Evolutionary conservation across 2,329 filamentous ascomycete species (phyloP), one percentile per base, ranked within the genome.

Genomic region (Mariannaea sp.): DNA sequence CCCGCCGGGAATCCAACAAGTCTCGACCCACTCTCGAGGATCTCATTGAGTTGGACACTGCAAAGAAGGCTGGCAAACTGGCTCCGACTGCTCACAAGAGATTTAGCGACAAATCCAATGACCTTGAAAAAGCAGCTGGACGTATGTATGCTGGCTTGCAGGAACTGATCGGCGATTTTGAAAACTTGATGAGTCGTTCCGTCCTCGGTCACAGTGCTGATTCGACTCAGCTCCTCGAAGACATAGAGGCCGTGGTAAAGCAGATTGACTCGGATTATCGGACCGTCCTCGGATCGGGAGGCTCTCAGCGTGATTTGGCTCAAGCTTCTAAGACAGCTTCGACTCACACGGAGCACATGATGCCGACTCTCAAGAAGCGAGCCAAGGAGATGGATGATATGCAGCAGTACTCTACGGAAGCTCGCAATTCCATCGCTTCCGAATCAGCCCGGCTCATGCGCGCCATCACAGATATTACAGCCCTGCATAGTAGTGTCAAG

Each of bases 201-300:
- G 73, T 80, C 5, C 68, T 85, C 40, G 75, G 78, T 14, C 85
- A 84, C 54, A 77, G 76, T 35, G 80, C 84, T 42, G 89, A 92
- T 59, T 80, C 88, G 5, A 72, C 77, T 17, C 85, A 88, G 57
- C 76, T 96, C 6, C 77, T 94, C 43, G 83, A 91, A 56, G 94
- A 97, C 69, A 91, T 97, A 36, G 87, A 93, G 68, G 88, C 90
- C 0, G 80, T 97, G 49, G 86, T 87, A 45, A 91, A 86, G 65
- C 97, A 97, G 73, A 89, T 99, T 43, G 85, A 87, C 41, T 89
- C 87, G 5, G 94, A 97, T 71, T 90, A 91, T 67, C 87, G 92
- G 61, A 87, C 90, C 60, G 84, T 91, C 9, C 76, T 91, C 38
- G 80, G 82, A 5, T 86, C 92, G 58, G 77, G 84, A 1, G 83